phyloP scores from a whole-genome alignment of 106 monocot species.

The Phalaenopsis equestris region DNA sequence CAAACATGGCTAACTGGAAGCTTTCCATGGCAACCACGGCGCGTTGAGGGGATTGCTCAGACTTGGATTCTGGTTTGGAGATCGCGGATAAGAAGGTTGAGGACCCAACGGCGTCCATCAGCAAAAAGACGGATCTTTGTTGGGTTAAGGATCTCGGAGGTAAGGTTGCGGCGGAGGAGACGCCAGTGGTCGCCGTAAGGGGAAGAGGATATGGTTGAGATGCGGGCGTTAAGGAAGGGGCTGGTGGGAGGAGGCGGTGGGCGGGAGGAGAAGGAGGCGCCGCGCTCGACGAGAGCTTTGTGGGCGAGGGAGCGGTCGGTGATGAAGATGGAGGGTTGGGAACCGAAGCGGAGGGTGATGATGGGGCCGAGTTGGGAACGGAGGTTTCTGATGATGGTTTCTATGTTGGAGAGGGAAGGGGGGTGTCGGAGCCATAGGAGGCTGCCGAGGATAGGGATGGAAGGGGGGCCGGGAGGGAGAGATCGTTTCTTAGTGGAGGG shows the following conservation, averaged over 20 bases:
- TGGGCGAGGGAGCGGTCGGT: background rate
- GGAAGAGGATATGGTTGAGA: conserved; percentile 3
- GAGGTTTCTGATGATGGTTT: conserved; percentile 3
- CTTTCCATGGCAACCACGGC: background rate
- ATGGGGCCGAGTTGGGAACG: background rate
- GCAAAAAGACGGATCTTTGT: background rate
- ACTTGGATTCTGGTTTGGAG: background rate
- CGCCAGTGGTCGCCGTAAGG: conserved; percentile 8
- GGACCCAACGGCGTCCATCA: background rate
- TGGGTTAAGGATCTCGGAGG: conserved; percentile 1
- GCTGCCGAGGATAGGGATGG: conserved; percentile 14
- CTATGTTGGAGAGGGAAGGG: background rate
- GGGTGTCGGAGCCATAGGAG: conserved; percentile 5
- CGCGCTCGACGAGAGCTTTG: conserved; percentile 11
- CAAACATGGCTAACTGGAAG: conserved; percentile 11
- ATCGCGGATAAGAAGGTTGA: conserved; percentile 1
- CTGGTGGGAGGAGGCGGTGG: background rate
- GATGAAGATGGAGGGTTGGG: conserved; percentile 7
- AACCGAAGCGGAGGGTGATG: conserved; percentile 7
- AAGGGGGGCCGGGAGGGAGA: conserved; percentile 10
- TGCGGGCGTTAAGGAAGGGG: background rate
- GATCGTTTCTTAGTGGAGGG: background rate
- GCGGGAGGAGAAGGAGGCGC: conserved; percentile 3
- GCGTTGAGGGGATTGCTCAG: background rate
- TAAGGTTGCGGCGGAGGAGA: conserved; percentile 11